These are phyloP conservation scores for Fusarium compactum DNA, from an alignment of 2,329 filamentous ascomycete genomes.

Conservation along the genomic window DNA sequence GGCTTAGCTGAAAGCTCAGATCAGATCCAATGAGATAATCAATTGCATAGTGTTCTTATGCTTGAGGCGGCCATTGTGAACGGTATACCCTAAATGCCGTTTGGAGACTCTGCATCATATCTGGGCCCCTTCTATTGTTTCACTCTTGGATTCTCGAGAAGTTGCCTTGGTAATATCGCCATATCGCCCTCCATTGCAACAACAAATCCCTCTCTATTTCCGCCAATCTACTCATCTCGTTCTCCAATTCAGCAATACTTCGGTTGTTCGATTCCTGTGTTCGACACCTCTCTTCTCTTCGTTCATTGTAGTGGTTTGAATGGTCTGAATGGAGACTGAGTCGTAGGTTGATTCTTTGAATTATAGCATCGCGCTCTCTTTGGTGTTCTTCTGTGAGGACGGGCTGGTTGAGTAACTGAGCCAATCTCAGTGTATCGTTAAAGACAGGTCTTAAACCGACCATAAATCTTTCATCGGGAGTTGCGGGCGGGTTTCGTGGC, in stretches of 20 bases:
- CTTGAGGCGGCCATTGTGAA: neutral
- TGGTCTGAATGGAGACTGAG: neutral
- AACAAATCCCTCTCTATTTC: neutral
- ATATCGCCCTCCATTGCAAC: neutral
- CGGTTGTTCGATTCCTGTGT: neutral
- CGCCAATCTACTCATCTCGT: neutral
- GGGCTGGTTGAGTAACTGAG: neutral
- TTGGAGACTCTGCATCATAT: neutral
- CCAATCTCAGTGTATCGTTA: neutral
- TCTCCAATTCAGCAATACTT: too few relatives aligned
- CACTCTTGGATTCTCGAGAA: neutral
- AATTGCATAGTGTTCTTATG: neutral
- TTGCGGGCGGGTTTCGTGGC: neutral
- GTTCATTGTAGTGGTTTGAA: neutral
- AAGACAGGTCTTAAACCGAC: neutral
- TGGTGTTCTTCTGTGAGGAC: neutral
- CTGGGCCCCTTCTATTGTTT: neutral
- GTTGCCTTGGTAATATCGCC: neutral
- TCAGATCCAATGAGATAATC: too few relatives aligned
- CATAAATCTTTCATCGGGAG: neutral
- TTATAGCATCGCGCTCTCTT: neutral
- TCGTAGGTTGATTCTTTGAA: neutral
- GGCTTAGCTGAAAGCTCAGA: too few relatives aligned
- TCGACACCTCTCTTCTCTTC: neutral
- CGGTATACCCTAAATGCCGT: neutral